phyloP scores from a whole-genome alignment of 768 basidiomycete species.

The Russula foetens region DNA sequence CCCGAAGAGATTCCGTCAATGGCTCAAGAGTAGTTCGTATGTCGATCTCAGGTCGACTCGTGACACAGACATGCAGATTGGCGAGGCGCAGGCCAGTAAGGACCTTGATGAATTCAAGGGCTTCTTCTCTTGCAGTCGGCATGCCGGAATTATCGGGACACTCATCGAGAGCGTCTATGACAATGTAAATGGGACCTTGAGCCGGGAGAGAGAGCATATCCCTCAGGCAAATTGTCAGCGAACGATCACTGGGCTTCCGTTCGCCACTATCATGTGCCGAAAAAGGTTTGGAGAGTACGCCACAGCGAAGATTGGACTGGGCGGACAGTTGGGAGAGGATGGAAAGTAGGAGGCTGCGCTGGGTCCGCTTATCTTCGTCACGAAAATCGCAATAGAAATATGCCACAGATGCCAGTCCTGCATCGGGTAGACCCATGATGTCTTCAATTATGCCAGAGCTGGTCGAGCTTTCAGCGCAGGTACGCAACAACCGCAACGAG shows the following conservation, averaged over 20 bases:
- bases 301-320: background rate
- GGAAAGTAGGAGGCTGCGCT: background rate
- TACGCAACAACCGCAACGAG: background rate
- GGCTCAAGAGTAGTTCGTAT: too few species aligned
- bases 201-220: background rate
- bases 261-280: background rate
- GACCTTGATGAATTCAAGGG: background rate
- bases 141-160: background rate
- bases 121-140: background rate
- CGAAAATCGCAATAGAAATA: background rate
- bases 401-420: background rate
- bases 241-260: background rate
- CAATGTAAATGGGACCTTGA: background rate
- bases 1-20: too few species aligned
- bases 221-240: background rate
- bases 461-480: background rate
- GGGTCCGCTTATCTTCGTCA: background rate
- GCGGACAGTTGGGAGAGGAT: background rate
- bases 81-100: background rate
- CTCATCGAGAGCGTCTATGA: conserved; percentile 1
- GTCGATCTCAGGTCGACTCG: background rate
- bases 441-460: background rate
- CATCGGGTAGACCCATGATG: background rate
- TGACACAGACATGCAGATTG: background rate
- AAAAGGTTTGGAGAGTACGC: background rate